Percentiles rank a stretch among this genome's conserved stretches.
Evolutionary conservation across 176 grass and related monocot genomes (phyloP).

Genomic region (Phragmites australis): DNA sequence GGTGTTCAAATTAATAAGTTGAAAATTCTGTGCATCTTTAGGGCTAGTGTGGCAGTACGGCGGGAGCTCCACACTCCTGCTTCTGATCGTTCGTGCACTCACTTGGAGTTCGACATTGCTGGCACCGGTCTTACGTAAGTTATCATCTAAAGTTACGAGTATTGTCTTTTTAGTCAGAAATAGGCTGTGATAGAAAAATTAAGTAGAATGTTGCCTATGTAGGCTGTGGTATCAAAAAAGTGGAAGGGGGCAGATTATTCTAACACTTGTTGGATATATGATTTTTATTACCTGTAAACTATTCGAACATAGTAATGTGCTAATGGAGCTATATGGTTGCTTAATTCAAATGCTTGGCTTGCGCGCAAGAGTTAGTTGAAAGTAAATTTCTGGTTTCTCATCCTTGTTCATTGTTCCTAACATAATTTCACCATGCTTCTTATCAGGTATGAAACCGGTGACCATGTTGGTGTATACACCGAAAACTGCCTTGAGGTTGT

Average conservation of each 20-base stretch:
- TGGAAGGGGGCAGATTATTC: not conserved
- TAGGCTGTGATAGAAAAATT: not conserved
- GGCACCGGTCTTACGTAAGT: conserved; percentile 79
- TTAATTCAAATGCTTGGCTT: not conserved
- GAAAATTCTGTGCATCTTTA: conserved; percentile 38
- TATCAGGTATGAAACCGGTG: conserved; percentile 86
- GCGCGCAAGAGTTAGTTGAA: not conserved
- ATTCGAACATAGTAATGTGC: not conserved
- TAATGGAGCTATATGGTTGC: not conserved
- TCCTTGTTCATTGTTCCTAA: conserved; percentile 9
- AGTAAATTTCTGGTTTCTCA: not conserved
- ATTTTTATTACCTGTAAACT: conserved; percentile 6
- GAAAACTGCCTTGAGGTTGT: conserved; percentile 77
- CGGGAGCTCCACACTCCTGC: conserved; percentile 83
- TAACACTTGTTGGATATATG: not conserved
- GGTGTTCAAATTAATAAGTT: conserved; percentile 5
- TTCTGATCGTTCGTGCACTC: conserved; percentile 91
- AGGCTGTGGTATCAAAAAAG: not conserved
- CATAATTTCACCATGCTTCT: conserved; percentile 29
- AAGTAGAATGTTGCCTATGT: not conserved
- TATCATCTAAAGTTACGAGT: conserved; percentile 6
- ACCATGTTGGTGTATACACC: conserved; percentile 85
- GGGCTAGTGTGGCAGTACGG: conserved; percentile 68
- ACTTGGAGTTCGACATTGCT: conserved; percentile 93
- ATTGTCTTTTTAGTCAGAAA: conserved; percentile 1